These are phyloP conservation scores for Plenodomus lindquistii DNA, from an alignment of 2,329 filamentous ascomycete species.

Conservation along the genomic window DNA sequence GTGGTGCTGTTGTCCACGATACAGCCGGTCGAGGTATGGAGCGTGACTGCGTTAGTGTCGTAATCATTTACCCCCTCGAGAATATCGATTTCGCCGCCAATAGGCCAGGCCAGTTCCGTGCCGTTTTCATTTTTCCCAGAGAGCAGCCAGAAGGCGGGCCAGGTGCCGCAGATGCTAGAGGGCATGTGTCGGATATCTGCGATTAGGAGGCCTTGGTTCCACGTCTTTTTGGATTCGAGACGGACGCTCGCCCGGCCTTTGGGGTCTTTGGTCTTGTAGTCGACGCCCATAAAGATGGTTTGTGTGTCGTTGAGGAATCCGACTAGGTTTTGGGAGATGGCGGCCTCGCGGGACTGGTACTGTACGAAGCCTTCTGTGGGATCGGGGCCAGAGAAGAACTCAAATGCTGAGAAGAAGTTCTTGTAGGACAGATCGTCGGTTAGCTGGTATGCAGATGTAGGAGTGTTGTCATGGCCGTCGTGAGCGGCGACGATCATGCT, in stretches of 20 bases:
- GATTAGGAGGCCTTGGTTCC: constrained; percentile 37
- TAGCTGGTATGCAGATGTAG: constrained; percentile 21
- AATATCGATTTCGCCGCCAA: constrained; percentile 42
- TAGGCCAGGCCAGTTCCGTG: constrained; percentile 27
- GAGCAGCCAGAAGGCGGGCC: constrained; percentile 43
- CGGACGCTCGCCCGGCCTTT: constrained; percentile 36
- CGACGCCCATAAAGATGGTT: constrained; percentile 47
- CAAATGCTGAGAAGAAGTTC: constrained; percentile 40
- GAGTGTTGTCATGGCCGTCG: not conserved
- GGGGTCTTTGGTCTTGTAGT: constrained; percentile 38
- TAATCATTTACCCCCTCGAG: constrained; percentile 43
- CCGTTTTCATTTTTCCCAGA: constrained; percentile 15
- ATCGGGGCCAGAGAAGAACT: constrained; percentile 33
- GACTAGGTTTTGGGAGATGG: constrained; percentile 16
- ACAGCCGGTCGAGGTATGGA: constrained; percentile 37
- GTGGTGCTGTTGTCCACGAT: constrained; percentile 21
- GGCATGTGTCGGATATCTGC: constrained; percentile 45
- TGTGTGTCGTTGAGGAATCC: constrained; percentile 23
- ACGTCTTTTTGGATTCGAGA: constrained; percentile 35
- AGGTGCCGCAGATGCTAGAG: constrained; percentile 30
- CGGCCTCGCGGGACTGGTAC: constrained; percentile 24
- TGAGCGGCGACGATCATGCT: not conserved
- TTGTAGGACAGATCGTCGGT: constrained; percentile 32
- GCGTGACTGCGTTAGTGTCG: constrained; percentile 30
- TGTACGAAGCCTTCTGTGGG: constrained; percentile 38